Evolutionary conservation across 2,329 filamentous ascomycete species (phyloP), one percentile per base, ranked within the genome.

Genomic region (Thermochaetoides dissita): DNA sequence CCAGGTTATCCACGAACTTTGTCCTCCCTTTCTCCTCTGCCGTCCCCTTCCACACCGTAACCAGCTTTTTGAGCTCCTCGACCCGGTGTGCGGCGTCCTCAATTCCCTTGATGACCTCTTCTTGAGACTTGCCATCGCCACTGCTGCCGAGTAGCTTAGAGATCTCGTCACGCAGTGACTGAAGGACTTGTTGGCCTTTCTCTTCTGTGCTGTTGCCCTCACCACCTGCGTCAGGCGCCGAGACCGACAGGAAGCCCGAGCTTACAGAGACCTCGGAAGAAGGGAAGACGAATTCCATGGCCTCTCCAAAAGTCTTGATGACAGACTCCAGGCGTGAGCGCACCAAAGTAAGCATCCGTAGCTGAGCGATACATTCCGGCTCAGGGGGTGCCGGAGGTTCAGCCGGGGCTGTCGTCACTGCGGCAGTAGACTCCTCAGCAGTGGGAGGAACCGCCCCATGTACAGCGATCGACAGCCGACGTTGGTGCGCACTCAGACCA

Each of bases 281-380:
- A 1, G 89, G 85, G 39, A 95, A 77, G 1, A 85, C 82, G 72
- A 94, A 96, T 53, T 93, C 82, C 84, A 96, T 94, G 30, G 91
- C 89, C 53, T 93, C 82, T 34, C 88, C 89, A 59, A 98, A 98
- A 1, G 81, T 82, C 59, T 84, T 83, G 55, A 96, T 87, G 24
- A 96, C 88, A 1, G 79, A 74, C 50, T 96, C 88, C 10, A 98
- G 72, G n/a, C 87, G 81, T 2, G 76, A 66, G 39, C 88, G 83
- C 29, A 96, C 86, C 35, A 82, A 72, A 3, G 82, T 84, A 33
- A 98, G 69, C 10, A 82, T 93, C 51, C 84, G 83, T 42, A 98
- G 70, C 50, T 87, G 81, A 40, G 73, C 72, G 49, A 95, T 81
- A 59, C 81, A 85, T 30, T 69, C 65, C 2, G 81, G 82, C 44